These are phyloP conservation scores for Rhexocercosporidium sp. DNA, from an alignment of 2,329 filamentous ascomycete species.

Conservation along the genomic window DNA sequence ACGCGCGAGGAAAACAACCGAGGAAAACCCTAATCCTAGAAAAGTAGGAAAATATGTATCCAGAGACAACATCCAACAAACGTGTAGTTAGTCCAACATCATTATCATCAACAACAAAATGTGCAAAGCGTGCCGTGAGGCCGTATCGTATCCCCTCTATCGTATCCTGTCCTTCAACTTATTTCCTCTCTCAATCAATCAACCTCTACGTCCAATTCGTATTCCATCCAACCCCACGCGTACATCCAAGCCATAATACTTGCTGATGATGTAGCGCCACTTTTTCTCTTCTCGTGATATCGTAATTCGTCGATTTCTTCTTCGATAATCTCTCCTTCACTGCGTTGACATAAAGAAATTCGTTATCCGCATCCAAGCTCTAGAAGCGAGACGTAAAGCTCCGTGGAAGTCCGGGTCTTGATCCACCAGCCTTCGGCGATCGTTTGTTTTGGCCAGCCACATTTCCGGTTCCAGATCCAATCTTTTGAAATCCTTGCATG, in stretches of 20 bases:
- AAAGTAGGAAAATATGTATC: constrained; percentile 15
- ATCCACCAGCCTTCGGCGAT: constrained; percentile 31
- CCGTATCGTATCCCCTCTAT: constrained; percentile 15
- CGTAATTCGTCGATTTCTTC: constrained; percentile 17
- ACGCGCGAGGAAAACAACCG: background rate
- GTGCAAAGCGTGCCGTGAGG: constrained; percentile 19
- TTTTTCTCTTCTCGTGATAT: constrained; percentile 12
- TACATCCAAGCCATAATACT: constrained; percentile 7
- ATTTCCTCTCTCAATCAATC: background rate
- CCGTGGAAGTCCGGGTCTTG: constrained; percentile 37
- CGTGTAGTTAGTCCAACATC: constrained; percentile 17
- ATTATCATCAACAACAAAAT: constrained; percentile 23
- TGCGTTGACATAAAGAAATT: constrained; percentile 21
- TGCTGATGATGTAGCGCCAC: background rate
- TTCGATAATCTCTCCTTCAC: background rate
- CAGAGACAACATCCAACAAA: constrained; percentile 1
- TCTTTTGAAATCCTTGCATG: constrained; percentile 77
- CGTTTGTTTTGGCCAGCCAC: constrained; percentile 26
- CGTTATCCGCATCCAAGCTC: constrained; percentile 15
- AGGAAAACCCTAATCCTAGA: background rate
- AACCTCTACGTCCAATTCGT: constrained; percentile 6
- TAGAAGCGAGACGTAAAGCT: constrained; percentile 43
- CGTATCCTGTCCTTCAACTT: constrained; percentile 8
- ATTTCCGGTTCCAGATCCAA: constrained; percentile 58
- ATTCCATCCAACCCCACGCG: background rate